Evolutionary conservation across 2,329 filamentous ascomycete genomes (phyloP).

Genomic region (Ophiostoma montium): DNA sequence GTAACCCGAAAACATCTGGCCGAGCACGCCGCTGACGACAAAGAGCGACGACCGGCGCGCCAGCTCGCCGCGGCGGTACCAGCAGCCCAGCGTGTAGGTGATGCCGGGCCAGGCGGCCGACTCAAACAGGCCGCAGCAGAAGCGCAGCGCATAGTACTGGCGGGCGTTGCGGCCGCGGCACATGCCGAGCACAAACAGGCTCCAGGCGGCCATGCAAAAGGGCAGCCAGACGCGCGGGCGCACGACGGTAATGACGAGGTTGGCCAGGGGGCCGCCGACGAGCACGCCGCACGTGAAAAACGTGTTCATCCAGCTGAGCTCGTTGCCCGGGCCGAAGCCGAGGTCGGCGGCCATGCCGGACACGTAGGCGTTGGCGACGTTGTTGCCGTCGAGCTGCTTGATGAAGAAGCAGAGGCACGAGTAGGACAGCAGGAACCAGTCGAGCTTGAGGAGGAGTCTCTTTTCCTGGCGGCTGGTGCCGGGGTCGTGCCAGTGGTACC

Average conservation of each 20-base stretch:
- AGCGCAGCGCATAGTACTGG: slow-evolving; percentile 33
- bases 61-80: slow-evolving; percentile 53
- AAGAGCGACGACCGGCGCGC: slow-evolving; percentile 42
- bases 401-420: slow-evolving; percentile 33
- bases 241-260: slow-evolving; percentile 29
- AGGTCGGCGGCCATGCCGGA: slow-evolving; percentile 33
- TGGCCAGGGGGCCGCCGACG: slow-evolving; percentile 28
- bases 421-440: slow-evolving; percentile 29
- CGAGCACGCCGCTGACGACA: slow-evolving; percentile 46
- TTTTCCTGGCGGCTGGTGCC: slow-evolving; percentile 27
- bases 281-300: slow-evolving; percentile 33
- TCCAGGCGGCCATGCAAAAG: slow-evolving; percentile 24
- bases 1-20: slow-evolving; percentile 50
- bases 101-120: slow-evolving; percentile 40
- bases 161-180: slow-evolving; percentile 24
- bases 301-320: slow-evolving; percentile 31
- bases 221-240: slow-evolving; percentile 29
- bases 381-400: slow-evolving; percentile 31
- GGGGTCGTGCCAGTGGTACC: slow-evolving; percentile 29
- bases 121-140: slow-evolving; percentile 39
- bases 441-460: slow-evolving; percentile 33
- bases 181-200: slow-evolving; percentile 26
- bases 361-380: slow-evolving; percentile 34
- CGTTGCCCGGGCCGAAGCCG: slow-evolving; percentile 24
- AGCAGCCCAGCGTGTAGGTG: slow-evolving; percentile 29